Conservation (phyloP, 1,284 basidiomycete species). For the Limonomyces culmigenus region DNA sequence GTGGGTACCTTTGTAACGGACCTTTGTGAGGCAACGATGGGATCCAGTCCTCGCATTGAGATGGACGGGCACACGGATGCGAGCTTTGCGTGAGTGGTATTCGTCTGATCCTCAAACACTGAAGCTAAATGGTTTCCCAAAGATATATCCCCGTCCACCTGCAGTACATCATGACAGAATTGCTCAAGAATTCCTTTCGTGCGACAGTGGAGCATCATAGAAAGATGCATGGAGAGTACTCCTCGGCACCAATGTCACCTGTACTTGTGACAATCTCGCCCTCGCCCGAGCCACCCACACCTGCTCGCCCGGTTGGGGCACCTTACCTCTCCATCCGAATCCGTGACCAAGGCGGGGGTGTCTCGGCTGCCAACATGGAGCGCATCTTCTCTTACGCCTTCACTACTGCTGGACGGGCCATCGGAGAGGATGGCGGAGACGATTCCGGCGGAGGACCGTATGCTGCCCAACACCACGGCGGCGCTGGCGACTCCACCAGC, state of each 20-base stretch:
- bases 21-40: conserved; percentile 76
- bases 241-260: conserved; percentile 32
- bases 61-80: conserved; percentile 55
- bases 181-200: conserved; percentile 81
- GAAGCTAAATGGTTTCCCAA: no score
- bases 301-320: conserved; percentile 15
- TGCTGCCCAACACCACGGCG: conserved; percentile 54
- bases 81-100: conserved; percentile 56
- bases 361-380: conserved; percentile 55
- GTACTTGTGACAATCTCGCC: conserved; percentile 60
- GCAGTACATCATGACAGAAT: conserved; percentile 77
- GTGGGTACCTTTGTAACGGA: conserved; percentile 72
- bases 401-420: conserved; percentile 50
- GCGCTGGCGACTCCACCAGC: conserved; percentile 43
- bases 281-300: conserved; percentile 22
- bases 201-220: conserved; percentile 71
- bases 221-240: conserved; percentile 20
- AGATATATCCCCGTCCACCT: conserved; percentile 82
- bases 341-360: conserved; percentile 76
- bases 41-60: conserved; percentile 45
- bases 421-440: conserved; percentile 22
- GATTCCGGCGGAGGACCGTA: conserved; percentile 46
- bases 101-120: neutral
- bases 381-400: conserved; percentile 85
- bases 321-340: conserved; percentile 61